Base-by-base conservation (phyloP, 148 eudicot genomes). In the Mesembryanthemum crystallinum region DNA sequence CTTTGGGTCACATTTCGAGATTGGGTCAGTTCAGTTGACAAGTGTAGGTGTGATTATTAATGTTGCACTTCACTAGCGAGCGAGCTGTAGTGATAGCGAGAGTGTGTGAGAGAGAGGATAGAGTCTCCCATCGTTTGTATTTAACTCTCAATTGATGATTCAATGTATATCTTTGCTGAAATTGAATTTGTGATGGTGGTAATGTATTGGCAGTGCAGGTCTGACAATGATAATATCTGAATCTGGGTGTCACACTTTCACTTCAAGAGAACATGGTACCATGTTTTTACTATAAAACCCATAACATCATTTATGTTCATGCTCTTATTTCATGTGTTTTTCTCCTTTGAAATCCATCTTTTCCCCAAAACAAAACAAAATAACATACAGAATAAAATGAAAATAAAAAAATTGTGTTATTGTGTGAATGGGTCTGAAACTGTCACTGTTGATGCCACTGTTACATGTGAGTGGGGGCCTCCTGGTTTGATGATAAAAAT, bases 391-490 rank as follows among this genome's bases (percentile, higher is more conserved):
- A n/a, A n/a, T n/a, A n/a, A n/a, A n/a, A n/a, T n/a, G n/a, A n/a
- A n/a, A n/a, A n/a, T n/a, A n/a, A n/a, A n/a, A n/a, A n/a, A n/a
- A 20, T 7, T 62, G 14, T 20, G 3, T 63, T 39, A 47, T 45
- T 62, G 60, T 62, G 69, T 73, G 69, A n/a, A 61, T 24, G 42
- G 52, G 58, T 4, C n/a, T 37, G 75, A 35, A 49, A 52, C 49
- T 17, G 21, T 27, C 51, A 69, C 37, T 68, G 57, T 72, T 59
- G 65, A n/a, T 24, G 24, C 32, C 55, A 51, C 42, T 65, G 39
- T 62, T 60, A 68, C 76, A 73, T 62, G 68, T 73, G 76, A 15
- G 76, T 73, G 76, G 76, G 76, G 10, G 37, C 74, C 14, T 43
- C 49, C 7, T 39, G 43, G 24, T 57, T 58, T 72, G 66, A 58